Base-by-base conservation (phyloP, 2,329 filamentous ascomycete genomes). In the Cryphonectria radicalis region DNA sequence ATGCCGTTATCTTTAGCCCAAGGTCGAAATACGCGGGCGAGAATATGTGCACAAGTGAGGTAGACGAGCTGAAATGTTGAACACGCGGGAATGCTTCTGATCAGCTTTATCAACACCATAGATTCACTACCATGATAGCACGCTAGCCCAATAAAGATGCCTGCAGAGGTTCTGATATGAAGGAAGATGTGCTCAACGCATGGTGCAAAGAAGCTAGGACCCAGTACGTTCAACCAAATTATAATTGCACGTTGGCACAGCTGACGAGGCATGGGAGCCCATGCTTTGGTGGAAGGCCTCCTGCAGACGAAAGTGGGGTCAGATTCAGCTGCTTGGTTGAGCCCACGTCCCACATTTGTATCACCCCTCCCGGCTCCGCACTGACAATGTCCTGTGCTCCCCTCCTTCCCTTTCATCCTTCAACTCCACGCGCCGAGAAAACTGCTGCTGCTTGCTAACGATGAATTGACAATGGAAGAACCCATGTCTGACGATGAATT, bases 291-390 rank as follows among this genome's bases (percentile, higher is more conserved):
- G 66, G 66, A 67, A 60, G 66, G 66, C 66, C 66, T 59, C 50
- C 66, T 62, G 53, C 66, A 67, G 66, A 43, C 8, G 14, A 35
- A 66, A 43, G 66, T 46, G 66, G 66, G 66, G 35, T 14, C 25
- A 7, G 8, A 13, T 35, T 37, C 63, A 50, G 42, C 42, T 28
- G 63, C 28, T 14, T 64, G 19, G 28, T 28, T 17, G 14, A 50
- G 43, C 13, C 13, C 10, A 62, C 19, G 35, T 62, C 35, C 59
- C 59, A 62, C 59, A 62, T 32, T n/a, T 62, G 22, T 37, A 62
- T 40, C 32, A 40, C 32, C 59, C 25, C 35, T 19, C 14, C 59
- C 59, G 19, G 59, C 19, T 62, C 59, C 35, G 55, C 28, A 32
- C 35, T 32, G 32, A n/a, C 59, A 19, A 40, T 35, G 22, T 7